Percentiles rank a stretch among this genome's conserved stretches.
phyloP scores from a whole-genome alignment of 78 protist species.

The Diacronema lutheri region DNA sequence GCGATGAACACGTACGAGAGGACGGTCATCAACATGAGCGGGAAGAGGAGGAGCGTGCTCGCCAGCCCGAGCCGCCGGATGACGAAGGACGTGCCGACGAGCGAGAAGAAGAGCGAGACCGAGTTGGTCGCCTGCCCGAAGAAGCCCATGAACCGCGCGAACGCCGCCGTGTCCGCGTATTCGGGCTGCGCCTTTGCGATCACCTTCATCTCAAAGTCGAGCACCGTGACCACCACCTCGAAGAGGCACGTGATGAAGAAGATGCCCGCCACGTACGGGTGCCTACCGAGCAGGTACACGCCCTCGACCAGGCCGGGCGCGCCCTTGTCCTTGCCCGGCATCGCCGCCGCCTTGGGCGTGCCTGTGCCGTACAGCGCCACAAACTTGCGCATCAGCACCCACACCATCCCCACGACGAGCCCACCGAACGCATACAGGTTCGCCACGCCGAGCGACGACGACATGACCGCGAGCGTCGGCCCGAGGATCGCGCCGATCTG shows the following conservation, averaged over 20 bases:
- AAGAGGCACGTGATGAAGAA: conserved; percentile 10
- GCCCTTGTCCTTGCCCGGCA: no score
- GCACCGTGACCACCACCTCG: conserved; percentile 29
- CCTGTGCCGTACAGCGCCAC: no score
- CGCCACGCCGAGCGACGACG: conserved; percentile 2
- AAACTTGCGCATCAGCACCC: no score
- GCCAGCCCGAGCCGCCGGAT: background rate
- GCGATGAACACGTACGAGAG: background rate
- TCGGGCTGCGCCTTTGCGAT: background rate
- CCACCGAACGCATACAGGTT: background rate
- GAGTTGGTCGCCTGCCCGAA: background rate
- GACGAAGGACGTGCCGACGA: conserved; percentile 20
- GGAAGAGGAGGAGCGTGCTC: background rate
- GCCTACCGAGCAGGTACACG: conserved; percentile 2
- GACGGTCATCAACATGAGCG: background rate
- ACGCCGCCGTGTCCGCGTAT: background rate
- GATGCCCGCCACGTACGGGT: conserved; percentile 31
- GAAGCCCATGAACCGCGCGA: conserved; percentile 14
- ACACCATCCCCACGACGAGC: background rate
- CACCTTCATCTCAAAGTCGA: conserved; percentile 42
- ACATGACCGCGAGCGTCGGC: background rate
- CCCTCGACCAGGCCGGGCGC: conserved; percentile 29
- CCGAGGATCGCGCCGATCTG: conserved; percentile 46
- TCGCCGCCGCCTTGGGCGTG: no score
- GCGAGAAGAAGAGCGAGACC: background rate